A percentile compares a stretch with the other conserved stretches of the same genome.
Conservation (phyloP, 805 yeast species). For the Kodamaea sagamina region DNA sequence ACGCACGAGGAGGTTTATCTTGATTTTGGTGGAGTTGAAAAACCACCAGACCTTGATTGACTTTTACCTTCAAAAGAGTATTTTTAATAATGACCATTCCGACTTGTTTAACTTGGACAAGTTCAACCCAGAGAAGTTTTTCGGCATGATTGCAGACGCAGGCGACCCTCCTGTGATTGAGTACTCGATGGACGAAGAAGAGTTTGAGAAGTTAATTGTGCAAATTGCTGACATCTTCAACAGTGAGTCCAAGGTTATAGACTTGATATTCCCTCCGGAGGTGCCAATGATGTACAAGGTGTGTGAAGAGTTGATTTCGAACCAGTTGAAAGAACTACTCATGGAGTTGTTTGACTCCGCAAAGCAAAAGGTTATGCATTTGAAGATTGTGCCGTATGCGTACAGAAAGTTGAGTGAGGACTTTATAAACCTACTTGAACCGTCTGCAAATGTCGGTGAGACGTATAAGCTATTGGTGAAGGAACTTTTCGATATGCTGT, state of each 20-base stretch:
- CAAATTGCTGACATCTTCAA: conserved; percentile 40
- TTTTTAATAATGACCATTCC: conserved; percentile 38
- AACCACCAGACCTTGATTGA: conserved; percentile 47
- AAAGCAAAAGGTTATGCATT: conserved; percentile 30
- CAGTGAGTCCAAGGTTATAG: conserved; percentile 40
- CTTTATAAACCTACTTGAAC: conserved; percentile 28
- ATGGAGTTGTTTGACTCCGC: conserved; percentile 30
- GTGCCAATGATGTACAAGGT: conserved; percentile 51
- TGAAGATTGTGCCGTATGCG: conserved; percentile 42
- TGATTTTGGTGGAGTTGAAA: conserved; percentile 35
- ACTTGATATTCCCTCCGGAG: conserved; percentile 44
- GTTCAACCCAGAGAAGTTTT: conserved; percentile 28
- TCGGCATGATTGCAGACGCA: conserved; percentile 8
- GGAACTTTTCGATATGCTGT: conserved; percentile 44
- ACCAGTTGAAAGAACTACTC: conserved; percentile 38
- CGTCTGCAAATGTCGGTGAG: conserved; percentile 40
- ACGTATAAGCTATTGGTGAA: conserved; percentile 31
- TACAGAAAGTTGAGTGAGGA: conserved; percentile 30
- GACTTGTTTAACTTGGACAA: conserved; percentile 33
- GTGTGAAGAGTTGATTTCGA: conserved; percentile 47
- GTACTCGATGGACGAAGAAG: conserved; percentile 16
- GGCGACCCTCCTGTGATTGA: background rate
- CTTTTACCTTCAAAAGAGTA: conserved; percentile 44
- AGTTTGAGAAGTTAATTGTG: conserved; percentile 25
- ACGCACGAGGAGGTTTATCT: conserved; percentile 37